These are phyloP conservation scores for Ceriops decandra DNA, from an alignment of 345 rosid genomes.

Conservation along the genomic window DNA sequence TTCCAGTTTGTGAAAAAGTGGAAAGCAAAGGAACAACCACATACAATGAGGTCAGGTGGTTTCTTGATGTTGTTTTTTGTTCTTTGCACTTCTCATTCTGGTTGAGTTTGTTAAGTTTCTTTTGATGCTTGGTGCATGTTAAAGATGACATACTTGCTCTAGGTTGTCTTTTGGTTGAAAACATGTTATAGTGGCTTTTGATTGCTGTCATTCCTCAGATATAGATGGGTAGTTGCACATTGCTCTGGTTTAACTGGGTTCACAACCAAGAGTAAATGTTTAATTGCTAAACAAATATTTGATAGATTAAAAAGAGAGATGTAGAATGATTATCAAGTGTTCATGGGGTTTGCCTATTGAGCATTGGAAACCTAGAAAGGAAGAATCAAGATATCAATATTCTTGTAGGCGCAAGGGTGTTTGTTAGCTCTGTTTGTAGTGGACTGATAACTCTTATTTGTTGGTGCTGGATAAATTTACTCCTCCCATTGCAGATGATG, in stretches of 20 bases:
- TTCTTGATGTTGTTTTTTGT: slow-evolving; percentile 21
- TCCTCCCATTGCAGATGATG: background rate
- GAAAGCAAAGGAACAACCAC: slow-evolving; percentile 99
- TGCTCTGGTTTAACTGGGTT: background rate
- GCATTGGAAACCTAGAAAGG: background rate
- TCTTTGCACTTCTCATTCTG: no score
- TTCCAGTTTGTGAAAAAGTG: slow-evolving; percentile 91
- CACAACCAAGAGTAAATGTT: background rate
- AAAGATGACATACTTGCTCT: background rate
- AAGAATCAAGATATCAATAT: background rate
- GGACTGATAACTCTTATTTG: background rate
- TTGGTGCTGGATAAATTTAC: background rate
- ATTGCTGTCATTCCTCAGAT: no score
- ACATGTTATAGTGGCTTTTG: no score
- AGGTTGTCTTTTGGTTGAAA: background rate
- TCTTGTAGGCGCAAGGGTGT: background rate
- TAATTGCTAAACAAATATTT: no score
- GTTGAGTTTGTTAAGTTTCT: no score
- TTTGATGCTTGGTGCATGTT: background rate
- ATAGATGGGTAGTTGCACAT: no score
- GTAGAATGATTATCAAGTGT: background rate
- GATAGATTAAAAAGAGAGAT: background rate
- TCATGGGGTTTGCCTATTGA: background rate
- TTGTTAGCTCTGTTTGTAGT: background rate
- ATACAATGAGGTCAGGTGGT: slow-evolving; percentile 81